Base-by-base conservation (phyloP, 768 basidiomycete species). In the Auriculariales sp. region DNA sequence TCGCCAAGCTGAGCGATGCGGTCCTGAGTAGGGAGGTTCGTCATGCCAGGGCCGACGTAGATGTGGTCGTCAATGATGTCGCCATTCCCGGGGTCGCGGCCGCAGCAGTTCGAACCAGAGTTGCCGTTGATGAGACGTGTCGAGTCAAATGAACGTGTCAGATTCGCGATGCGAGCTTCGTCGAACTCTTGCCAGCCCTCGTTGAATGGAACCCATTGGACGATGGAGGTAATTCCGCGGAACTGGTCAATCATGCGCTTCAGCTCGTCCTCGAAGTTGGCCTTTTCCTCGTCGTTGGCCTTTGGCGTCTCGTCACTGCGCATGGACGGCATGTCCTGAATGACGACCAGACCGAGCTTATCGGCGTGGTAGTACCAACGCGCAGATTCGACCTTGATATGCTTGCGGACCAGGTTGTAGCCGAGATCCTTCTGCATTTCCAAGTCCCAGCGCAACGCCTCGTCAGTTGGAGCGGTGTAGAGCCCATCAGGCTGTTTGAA, bases 351-450 rank as follows among this genome's bases (percentile, higher is more conserved):
- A 19, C 36, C 36, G 4, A 39, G 36, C 9, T 22, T 14, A 3
- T 39, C 36, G 36, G 36, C 36, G 36, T 39, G 36, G 17, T 39
- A 39, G 36, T n/a, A 39, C 36, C 36, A 39, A 17, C 36, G 36
- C 36, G 36, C 36, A 39, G 36, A 17, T 22, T 32, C 31, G 31
- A 32, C 31, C 31, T 32, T 32, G 31, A 32, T 32, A 15, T 32
- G 31, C 31, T 32, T 39, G 36, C 36, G 36, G 2, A 39, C 36
- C n/a, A 22, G 15, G 36, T 39, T 39, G 36, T n/a, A 39, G 12
- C 36, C 36, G 36, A 39, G 36, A 14, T 11, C 36, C 4, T 39
- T 39, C 36, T 39, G 36, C 7, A 9, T 11, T 22, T 39, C 36
- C n/a, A 39, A 22, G 36, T 39, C 36, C n/a, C 15, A 39, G 36